A percentile compares a stretch with the other conserved stretches of the same genome.
phyloP scores from a whole-genome alignment of 2,329 filamentous ascomycete species.

The Furcasterigmium sp. region DNA sequence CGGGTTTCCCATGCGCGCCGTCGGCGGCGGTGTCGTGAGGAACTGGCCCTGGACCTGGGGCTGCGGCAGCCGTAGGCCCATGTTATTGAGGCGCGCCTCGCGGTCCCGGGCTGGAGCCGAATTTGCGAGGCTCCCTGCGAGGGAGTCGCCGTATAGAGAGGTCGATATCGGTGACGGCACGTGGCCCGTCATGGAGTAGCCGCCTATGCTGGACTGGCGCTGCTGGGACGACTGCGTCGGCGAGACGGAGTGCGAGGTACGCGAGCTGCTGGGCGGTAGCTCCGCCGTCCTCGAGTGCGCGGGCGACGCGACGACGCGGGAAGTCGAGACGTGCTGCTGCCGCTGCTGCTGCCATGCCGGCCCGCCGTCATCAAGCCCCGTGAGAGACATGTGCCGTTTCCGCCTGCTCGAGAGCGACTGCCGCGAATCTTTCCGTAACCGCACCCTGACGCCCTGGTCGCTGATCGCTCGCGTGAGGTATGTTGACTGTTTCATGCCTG shows the following conservation, averaged over 20 bases:
- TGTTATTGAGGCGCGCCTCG: not conserved
- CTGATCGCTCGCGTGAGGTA: slow-evolving; percentile 76
- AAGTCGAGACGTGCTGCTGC: not conserved
- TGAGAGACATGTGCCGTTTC: slow-evolving; percentile 4
- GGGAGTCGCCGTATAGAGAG: not conserved
- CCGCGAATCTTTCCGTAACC: slow-evolving; percentile 77
- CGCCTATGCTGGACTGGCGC: not conserved
- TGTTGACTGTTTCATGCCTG: slow-evolving; percentile 77
- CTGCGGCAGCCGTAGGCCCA: not conserved
- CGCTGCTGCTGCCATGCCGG: not conserved
- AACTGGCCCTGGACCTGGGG: not conserved
- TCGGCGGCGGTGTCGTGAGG: not conserved
- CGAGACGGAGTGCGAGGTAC: not conserved
- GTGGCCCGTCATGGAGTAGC: not conserved
- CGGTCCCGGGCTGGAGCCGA: not conserved
- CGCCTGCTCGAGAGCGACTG: slow-evolving; percentile 38
- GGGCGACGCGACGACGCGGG: not conserved
- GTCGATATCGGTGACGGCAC: not conserved
- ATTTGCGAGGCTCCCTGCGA: not conserved
- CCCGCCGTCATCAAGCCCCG: not conserved
- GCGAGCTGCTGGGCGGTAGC: not conserved
- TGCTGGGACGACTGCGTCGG: not conserved
- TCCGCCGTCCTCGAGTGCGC: not conserved
- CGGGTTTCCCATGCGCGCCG: not conserved
- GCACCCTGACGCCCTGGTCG: slow-evolving; percentile 79